Evolutionary conservation across 257 asterid genomes (phyloP), one percentile per base, ranked within the genome.

Genomic region (Penstemon newberryi): DNA sequence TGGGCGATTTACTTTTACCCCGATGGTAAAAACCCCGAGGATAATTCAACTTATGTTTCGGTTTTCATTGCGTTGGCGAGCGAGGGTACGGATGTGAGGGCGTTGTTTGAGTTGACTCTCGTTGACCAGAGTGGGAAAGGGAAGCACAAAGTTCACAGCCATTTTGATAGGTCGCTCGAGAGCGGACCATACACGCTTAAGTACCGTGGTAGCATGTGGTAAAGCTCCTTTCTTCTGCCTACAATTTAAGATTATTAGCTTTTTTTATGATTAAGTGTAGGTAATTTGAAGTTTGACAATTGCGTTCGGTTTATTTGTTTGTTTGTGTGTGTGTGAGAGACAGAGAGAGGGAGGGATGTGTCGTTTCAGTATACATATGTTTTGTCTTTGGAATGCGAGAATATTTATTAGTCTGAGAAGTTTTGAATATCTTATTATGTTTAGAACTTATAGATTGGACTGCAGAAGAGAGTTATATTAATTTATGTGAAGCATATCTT

Each of bases 1-100:
- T 89, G 96, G 96, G 96, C 92, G 60, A 87, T 89, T 79, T 85
- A 89, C 85, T 89, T 89, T 70, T 89, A 89, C 61, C 96, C 96
- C 2, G 96, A 89, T 57, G 96, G 94, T 19, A 89, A 89, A 18
- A 89, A 87, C 44, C 92, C 89, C 0, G 96, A 89, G 78, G 96
- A 89, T 71, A 89, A 84, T 75, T 83, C 87, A 3, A 75, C 90
- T 0, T 85, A 89, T 19, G 95, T 89, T 0, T 89, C 95, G 46
- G 95, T 84, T 25, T 89, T 89, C 51, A 89, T 89, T 53, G 96
- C 96, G 38, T 54, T 89, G 66, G 95, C 89, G 3, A 89, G 96
- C 72, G 95, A 89, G 74, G 96, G 95, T 39, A 84, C 93, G 11
- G 93, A 90, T 67, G 96, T 90, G 12, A 75, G 95, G 78, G 96